Evolutionary conservation across 2,329 filamentous ascomycete genomes (phyloP), one percentile per base, ranked within the genome.

Genomic region (Helotiales sp.): DNA sequence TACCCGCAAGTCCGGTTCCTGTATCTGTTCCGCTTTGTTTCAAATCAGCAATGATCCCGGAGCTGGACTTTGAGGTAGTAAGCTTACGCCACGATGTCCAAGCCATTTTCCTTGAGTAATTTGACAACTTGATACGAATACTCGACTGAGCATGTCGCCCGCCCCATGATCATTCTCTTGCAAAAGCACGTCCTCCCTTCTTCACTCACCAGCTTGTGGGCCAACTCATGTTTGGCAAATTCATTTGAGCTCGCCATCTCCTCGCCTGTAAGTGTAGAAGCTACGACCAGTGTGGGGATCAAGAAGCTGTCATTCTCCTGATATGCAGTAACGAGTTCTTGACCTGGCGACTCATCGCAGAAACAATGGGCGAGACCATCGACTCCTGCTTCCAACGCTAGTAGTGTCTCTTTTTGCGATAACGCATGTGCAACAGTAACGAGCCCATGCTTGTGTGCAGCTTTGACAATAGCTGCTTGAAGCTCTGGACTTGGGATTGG

Each of bases 391-490:
- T 56, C 56, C 8, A 73, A 54, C 1, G 72, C 59, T 8, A 69
- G 68, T 27, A 71, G 52, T 2, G 70, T 69, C 42, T 64, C 70
- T 30, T 63, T 52, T n/a, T 60, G 59, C 15, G 61, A 61, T 13
- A 68, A 50, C 8, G 66, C 64, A 47, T 73, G 71, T 1, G 65
- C 71, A 1, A 71, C 66, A 13, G 65, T 63, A 9, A 66, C 57
- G 8, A 67, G 55, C 1, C 69, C 69, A 25, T 64, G 53, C 19
- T 60, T 42, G 19, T 73, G 70, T 5, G 70, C 66, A 4, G 76
- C 73, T 5, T 72, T 67, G 33, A 81, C 71, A 19, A 81, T 70
- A 3, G 72, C 73, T 49, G 69, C 73, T 59, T 82, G 79, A 4
- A 82, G 69, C 44, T 76, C 71, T 4, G 76, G 55, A 0, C 73